phyloP scores from a whole-genome alignment of 768 basidiomycete genomes.

The Boletus sp. region DNA sequence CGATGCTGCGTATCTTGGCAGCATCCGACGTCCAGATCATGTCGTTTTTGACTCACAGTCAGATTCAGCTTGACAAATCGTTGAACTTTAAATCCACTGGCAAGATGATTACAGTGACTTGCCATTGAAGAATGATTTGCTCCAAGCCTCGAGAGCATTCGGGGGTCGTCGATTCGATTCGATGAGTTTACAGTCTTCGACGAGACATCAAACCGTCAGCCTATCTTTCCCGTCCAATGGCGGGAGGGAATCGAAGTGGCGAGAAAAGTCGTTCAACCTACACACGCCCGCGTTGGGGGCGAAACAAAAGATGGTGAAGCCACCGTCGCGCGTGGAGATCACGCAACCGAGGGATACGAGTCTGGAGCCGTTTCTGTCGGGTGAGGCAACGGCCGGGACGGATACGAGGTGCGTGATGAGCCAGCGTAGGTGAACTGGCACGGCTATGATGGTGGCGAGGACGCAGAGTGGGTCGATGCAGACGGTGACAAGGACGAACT shows the following conservation, averaged over 20 bases:
- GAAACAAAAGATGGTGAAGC: conserved; percentile 44
- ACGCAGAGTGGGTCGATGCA: conserved; percentile 69
- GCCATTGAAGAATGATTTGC: too few species aligned
- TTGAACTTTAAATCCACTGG: too few species aligned
- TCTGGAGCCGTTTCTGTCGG: conserved; percentile 72
- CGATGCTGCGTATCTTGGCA: too few species aligned
- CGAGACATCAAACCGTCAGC: conserved; percentile 32
- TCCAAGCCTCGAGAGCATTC: conserved; percentile 42
- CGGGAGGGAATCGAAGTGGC: conserved; percentile 45
- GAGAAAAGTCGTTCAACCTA: conserved; percentile 38
- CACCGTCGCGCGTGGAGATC: conserved; percentile 76
- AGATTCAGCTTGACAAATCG: too few species aligned
- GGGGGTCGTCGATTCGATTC: conserved; percentile 42
- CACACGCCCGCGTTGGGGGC: conserved; percentile 18
- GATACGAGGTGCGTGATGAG: conserved; percentile 40
- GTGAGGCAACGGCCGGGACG: conserved; percentile 81
- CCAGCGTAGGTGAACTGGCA: conserved; percentile 35
- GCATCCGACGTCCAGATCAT: too few species aligned
- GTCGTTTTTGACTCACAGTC: too few species aligned
- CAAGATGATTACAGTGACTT: too few species aligned
- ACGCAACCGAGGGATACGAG: conserved; percentile 81
- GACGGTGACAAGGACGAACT: conserved; percentile 69
- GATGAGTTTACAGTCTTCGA: conserved; percentile 56
- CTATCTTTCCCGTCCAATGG: conserved; percentile 52
- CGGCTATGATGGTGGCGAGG: conserved; percentile 31